Percentiles rank a stretch among this genome's conserved stretches.
Evolutionary conservation across 768 basidiomycete species (phyloP).

Genomic region (Russula vinacea): DNA sequence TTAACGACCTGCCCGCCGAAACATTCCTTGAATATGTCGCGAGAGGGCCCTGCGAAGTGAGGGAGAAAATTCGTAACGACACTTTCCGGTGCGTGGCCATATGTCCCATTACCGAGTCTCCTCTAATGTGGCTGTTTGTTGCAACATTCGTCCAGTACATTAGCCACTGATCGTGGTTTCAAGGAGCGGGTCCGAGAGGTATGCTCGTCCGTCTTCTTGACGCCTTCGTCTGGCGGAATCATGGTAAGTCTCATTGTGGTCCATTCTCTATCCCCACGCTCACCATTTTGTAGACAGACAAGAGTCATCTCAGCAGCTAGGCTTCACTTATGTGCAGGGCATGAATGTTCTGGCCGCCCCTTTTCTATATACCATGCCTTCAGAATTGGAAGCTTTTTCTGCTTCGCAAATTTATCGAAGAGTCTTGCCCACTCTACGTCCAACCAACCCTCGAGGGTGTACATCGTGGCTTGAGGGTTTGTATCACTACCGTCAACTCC

Average conservation of each 20-base stretch:
- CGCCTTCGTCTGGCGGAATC: constrained; percentile 95
- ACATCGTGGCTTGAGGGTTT: constrained; percentile 87
- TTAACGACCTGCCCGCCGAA: constrained; percentile 74
- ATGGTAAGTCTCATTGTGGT: constrained; percentile 49
- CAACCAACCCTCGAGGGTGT: constrained; percentile 95
- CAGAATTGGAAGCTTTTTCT: constrained; percentile 98
- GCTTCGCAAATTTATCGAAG: constrained; percentile 95
- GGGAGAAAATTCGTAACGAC: constrained; percentile 93
- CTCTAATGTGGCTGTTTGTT: constrained; percentile 1
- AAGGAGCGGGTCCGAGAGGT: constrained; percentile 93
- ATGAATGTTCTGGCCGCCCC: constrained; percentile 99
- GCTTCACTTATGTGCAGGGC: constrained; percentile 96
- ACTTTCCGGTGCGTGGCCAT: constrained; percentile 71
- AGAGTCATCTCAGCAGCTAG: constrained; percentile 66
- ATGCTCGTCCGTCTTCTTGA: constrained; percentile 96
- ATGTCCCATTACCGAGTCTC: not conserved
- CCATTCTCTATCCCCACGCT: not conserved
- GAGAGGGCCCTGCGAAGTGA: constrained; percentile 80
- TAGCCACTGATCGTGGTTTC: constrained; percentile 97
- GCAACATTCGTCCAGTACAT: constrained; percentile 50
- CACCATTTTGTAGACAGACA: constrained; percentile 54
- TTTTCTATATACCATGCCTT: constrained; percentile 95
- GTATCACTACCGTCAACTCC: constrained; percentile 26
- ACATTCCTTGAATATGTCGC: constrained; percentile 75
- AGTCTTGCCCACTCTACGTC: constrained; percentile 90